Evolutionary conservation across 2,329 filamentous ascomycete species (phyloP).

Genomic region (Dothiorella sarmentorum): DNA sequence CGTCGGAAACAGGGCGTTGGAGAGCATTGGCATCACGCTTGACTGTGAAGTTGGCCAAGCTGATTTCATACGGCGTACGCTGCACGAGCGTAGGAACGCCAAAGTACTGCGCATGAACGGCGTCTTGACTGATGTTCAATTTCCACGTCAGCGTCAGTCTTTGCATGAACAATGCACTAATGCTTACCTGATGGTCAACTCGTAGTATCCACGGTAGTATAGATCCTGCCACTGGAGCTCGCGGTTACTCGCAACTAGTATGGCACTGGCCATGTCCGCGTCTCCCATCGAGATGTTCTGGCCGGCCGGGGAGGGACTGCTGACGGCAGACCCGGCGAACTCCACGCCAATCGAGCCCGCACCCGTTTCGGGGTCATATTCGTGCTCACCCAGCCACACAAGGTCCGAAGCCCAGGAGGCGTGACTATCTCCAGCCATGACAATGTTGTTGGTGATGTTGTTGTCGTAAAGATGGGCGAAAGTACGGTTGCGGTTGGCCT

Average conservation of each 20-base stretch:
- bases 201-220: slow-evolving; percentile 72
- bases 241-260: slow-evolving; percentile 47
- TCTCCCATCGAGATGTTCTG: slow-evolving; percentile 54
- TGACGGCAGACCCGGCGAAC: slow-evolving; percentile 64
- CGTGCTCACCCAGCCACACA: slow-evolving; percentile 43
- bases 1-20: slow-evolving; percentile 47
- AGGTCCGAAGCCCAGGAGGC: slow-evolving; percentile 55
- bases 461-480: slow-evolving; percentile 63
- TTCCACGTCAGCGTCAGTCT: neutral
- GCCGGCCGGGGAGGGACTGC: slow-evolving; percentile 57
- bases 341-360: slow-evolving; percentile 45
- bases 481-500: slow-evolving; percentile 68
- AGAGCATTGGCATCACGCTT: slow-evolving; percentile 59
- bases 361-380: slow-evolving; percentile 40
- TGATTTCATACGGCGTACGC: slow-evolving; percentile 62
- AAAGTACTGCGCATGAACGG: slow-evolving; percentile 62
- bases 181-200: slow-evolving; percentile 45
- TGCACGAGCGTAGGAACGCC: slow-evolving; percentile 58
- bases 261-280: slow-evolving; percentile 44
- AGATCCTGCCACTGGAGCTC: slow-evolving; percentile 71
- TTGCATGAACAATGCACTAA: slow-evolving; percentile 26
- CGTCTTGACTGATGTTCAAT: slow-evolving; percentile 30
- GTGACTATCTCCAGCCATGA: slow-evolving; percentile 69
- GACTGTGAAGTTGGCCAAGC: slow-evolving; percentile 68
- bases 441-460: slow-evolving; percentile 68